phyloP scores from a whole-genome alignment of 2,329 filamentous ascomycete species.

The Xylaria sp. region DNA sequence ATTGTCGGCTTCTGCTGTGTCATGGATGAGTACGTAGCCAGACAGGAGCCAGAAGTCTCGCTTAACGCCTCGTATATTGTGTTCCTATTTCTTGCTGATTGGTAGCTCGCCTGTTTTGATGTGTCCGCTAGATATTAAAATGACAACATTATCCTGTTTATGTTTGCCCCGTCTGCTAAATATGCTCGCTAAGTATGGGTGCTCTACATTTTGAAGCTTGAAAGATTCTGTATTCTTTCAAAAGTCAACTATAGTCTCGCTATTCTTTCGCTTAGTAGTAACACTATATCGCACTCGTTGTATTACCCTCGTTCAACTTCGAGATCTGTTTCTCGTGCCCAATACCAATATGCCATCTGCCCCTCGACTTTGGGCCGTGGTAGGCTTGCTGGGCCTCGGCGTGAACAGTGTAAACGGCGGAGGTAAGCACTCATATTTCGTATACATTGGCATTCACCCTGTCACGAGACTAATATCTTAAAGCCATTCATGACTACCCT shows the following conservation, averaged over 20 bases:
- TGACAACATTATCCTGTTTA: neutral
- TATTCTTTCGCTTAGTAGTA: slow-evolving; percentile 20
- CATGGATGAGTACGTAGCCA: neutral
- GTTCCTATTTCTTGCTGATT: neutral
- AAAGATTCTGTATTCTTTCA: neutral
- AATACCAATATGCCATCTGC: slow-evolving; percentile 40
- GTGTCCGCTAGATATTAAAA: neutral
- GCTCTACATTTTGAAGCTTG: neutral
- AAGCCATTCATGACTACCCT: slow-evolving; percentile 30
- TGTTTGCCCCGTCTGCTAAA: neutral
- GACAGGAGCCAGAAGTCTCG: neutral
- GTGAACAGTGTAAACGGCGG: slow-evolving; percentile 32
- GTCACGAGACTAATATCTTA: slow-evolving; percentile 23
- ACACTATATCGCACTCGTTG: slow-evolving; percentile 33
- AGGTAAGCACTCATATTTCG: slow-evolving; percentile 36
- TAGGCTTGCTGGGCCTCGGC: slow-evolving; percentile 40
- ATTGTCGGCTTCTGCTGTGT: neutral
- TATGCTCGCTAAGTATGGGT: neutral
- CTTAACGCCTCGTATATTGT: neutral
- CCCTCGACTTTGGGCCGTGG: slow-evolving; percentile 32
- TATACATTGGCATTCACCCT: neutral
- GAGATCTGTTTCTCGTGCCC: slow-evolving; percentile 29
- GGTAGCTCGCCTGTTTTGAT: neutral
- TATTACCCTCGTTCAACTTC: slow-evolving; percentile 40
- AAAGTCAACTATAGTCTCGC: neutral